Percentiles rank a stretch among this genome's conserved stretches.
Conservation (phyloP, 2,329 filamentous ascomycete species). For the Penicillium paneum region DNA sequence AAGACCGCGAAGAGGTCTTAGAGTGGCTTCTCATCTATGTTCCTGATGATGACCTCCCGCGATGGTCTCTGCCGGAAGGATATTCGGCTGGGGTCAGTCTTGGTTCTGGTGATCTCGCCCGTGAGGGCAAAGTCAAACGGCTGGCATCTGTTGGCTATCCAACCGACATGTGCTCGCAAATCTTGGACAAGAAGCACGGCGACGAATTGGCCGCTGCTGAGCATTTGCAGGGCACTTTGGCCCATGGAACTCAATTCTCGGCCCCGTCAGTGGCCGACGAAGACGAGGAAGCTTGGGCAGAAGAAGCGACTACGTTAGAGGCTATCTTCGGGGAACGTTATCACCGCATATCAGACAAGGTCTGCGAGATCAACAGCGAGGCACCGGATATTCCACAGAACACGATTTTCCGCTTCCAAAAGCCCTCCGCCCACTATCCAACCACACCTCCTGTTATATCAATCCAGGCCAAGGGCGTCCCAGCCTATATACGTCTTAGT, state of each 20-base stretch:
- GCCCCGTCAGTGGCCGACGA: constrained; percentile 17
- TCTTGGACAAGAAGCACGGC: constrained; percentile 65
- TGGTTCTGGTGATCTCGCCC: constrained; percentile 74
- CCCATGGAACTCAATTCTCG: constrained; percentile 44
- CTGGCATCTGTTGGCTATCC: constrained; percentile 82
- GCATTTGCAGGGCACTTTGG: constrained; percentile 68
- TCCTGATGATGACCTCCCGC: constrained; percentile 91
- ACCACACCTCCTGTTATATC: constrained; percentile 64
- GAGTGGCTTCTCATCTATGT: constrained; percentile 97
- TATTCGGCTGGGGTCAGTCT: constrained; percentile 89
- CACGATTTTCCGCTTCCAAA: constrained; percentile 65
- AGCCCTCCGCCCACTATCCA: constrained; percentile 69
- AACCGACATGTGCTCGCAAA: constrained; percentile 73
- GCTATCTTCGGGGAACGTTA: constrained; percentile 81
- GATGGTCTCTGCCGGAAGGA: constrained; percentile 85
- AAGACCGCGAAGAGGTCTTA: constrained; percentile 85
- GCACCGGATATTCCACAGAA: constrained; percentile 43
- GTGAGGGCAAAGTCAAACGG: constrained; percentile 77
- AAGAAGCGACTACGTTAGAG: constrained; percentile 79
- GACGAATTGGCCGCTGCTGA: constrained; percentile 77
- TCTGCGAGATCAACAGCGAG: constrained; percentile 69
- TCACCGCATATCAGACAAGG: constrained; percentile 55
- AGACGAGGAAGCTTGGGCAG: constrained; percentile 66
- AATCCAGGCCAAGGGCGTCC: constrained; percentile 65
- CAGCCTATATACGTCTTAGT: constrained; percentile 90